phyloP scores from a whole-genome alignment of 2,329 filamentous ascomycete species.

The Ceratocystis alfenasii region DNA sequence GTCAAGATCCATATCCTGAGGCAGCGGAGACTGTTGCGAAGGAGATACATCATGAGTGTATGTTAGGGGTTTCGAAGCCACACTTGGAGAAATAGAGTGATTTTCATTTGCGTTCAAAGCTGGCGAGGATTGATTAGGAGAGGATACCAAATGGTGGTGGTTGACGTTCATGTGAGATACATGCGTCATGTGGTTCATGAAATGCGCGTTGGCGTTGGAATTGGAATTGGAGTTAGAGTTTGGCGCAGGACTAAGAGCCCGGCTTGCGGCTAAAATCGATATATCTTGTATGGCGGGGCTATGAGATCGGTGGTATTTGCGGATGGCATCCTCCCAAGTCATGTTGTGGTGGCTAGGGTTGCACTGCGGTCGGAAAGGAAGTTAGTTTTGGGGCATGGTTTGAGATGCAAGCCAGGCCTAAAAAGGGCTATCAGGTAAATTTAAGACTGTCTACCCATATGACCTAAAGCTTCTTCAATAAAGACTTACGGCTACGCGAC shows the following conservation, averaged over 20 bases:
- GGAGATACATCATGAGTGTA: conserved; percentile 31
- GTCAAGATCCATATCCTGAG: conserved; percentile 47
- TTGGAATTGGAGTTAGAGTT: conserved; percentile 20
- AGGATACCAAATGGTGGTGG: neutral
- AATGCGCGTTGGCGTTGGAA: conserved; percentile 18
- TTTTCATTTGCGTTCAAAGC: neutral
- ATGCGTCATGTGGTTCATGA: neutral
- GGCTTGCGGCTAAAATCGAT: conserved; percentile 32
- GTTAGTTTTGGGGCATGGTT: conserved; percentile 1
- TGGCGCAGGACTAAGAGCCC: conserved; percentile 38
- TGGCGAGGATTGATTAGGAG: neutral
- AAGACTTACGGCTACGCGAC: conserved; percentile 46
- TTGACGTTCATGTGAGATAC: conserved; percentile 2
- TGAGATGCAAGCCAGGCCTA: neutral
- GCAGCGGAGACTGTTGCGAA: conserved; percentile 24
- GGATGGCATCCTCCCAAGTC: conserved; percentile 48
- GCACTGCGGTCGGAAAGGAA: conserved; percentile 33
- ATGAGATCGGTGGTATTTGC: conserved; percentile 42
- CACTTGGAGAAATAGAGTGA: conserved; percentile 8
- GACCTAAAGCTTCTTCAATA: neutral
- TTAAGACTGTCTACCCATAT: neutral
- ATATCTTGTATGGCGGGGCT: conserved; percentile 42
- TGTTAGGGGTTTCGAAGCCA: conserved; percentile 27
- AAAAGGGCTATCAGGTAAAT: neutral
- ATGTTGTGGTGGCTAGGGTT: conserved; percentile 49